A percentile compares a stretch with the other conserved stretches of the same genome.
Conservation (phyloP, 1,139 yeast genomes). For the Ashbya aceris region DNA sequence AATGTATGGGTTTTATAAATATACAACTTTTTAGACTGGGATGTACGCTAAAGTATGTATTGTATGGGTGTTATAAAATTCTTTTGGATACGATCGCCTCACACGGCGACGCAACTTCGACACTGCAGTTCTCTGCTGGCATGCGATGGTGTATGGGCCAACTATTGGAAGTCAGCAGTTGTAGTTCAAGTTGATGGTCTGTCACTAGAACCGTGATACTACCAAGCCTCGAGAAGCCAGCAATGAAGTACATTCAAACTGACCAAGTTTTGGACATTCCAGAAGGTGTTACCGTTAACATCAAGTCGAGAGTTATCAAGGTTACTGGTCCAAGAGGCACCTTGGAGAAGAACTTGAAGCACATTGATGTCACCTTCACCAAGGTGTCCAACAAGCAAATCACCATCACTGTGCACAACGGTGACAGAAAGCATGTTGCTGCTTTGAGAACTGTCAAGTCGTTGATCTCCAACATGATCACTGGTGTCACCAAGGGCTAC, state of each 20-base stretch:
- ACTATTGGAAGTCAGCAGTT: too few species aligned
- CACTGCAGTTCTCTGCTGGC: too few species aligned
- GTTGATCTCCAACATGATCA: constrained; percentile 84
- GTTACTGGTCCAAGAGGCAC: constrained; percentile 99
- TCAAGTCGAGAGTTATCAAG: constrained; percentile 84
- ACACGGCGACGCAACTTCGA: too few species aligned
- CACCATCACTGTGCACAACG: constrained; percentile 92
- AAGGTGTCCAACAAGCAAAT: constrained; percentile 65
- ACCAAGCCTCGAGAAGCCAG: neutral
- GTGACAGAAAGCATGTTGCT: constrained; percentile 99
- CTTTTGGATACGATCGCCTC: too few species aligned
- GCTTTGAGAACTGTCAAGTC: constrained; percentile 98
- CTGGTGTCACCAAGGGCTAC: constrained; percentile 99
- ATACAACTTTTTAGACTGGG: too few species aligned
- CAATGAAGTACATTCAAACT: constrained; percentile 91
- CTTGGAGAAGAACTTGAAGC: constrained; percentile 83
- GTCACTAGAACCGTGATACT: too few species aligned
- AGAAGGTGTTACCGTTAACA: constrained; percentile 84
- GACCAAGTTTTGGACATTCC: constrained; percentile 89
- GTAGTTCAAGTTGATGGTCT: too few species aligned
- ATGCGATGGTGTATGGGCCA: too few species aligned
- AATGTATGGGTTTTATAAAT: neutral
- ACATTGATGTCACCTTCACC: constrained; percentile 86
- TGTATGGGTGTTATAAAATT: too few species aligned
- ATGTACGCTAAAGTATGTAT: too few species aligned